A percentile compares a stretch with the other conserved stretches of the same genome.
These are phyloP conservation scores for Penicillium sp. DNA, from an alignment of 2,329 filamentous ascomycete genomes.

Conservation along the genomic window DNA sequence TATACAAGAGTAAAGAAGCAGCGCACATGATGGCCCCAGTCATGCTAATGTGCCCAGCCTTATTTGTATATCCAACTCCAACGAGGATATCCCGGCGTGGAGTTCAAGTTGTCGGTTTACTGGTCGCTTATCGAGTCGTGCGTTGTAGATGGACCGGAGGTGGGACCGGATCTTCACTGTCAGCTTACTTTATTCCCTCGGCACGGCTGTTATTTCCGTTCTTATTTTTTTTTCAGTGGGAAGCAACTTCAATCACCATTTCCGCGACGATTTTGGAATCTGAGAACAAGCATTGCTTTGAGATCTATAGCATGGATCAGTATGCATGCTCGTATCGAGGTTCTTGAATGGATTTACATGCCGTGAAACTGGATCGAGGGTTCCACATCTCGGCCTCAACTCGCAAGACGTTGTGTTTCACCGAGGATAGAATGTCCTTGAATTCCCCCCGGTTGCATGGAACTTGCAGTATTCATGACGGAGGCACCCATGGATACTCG, in stretches of 20 bases:
- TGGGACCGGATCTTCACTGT: not conserved
- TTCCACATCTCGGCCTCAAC: not conserved
- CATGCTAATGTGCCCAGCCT: not conserved
- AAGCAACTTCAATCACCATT: not conserved
- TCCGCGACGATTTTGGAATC: not conserved
- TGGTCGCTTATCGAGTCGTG: not conserved
- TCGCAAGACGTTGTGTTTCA: not conserved
- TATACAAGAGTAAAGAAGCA: not conserved
- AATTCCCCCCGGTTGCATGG: not conserved
- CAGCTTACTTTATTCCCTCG: not conserved
- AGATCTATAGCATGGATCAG: not conserved
- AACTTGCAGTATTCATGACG: conserved; percentile 3
- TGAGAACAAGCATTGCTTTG: not conserved
- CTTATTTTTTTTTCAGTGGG: not conserved
- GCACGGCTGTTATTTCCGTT: not conserved
- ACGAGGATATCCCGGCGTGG: too few species aligned
- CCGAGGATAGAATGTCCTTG: too few species aligned
- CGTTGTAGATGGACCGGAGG: not conserved
- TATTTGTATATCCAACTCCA: not conserved
- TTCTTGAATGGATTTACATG: not conserved
- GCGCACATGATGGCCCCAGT: not conserved
- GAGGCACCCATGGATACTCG: conserved; percentile 16
- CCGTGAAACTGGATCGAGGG: not conserved
- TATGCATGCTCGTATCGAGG: not conserved
- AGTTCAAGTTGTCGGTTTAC: not conserved